Conservation (phyloP, 371 early-diverging fungal species). For the Umbelopsis sp. region DNA sequence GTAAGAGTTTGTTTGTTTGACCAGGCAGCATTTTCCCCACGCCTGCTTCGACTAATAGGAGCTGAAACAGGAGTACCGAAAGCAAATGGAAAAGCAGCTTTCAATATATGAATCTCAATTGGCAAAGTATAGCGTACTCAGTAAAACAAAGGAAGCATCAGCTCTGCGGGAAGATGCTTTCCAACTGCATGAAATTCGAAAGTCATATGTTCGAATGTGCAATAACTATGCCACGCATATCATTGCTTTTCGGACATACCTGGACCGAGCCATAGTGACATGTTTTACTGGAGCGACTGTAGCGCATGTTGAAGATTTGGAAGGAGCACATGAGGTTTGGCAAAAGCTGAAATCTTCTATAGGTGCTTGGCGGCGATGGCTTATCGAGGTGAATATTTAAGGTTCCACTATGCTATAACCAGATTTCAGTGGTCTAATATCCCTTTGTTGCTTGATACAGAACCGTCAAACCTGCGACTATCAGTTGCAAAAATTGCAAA, state of each 20-base stretch:
- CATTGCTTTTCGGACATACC: slow-evolving; percentile 42
- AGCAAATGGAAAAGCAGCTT: slow-evolving; percentile 58
- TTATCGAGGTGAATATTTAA: slow-evolving; percentile 35
- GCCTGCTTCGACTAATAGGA: no score
- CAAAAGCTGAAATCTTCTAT: slow-evolving; percentile 35
- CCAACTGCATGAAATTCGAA: slow-evolving; percentile 66
- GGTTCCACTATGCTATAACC: background rate
- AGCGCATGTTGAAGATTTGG: slow-evolving; percentile 43
- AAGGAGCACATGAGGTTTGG: slow-evolving; percentile 43
- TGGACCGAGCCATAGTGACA: slow-evolving; percentile 48
- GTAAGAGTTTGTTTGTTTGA: slow-evolving; percentile 17
- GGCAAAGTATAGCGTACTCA: slow-evolving; percentile 57
- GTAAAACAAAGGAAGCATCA: slow-evolving; percentile 68
- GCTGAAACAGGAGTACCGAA: slow-evolving; percentile 49
- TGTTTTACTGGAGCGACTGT: slow-evolving; percentile 40
- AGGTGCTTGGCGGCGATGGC: slow-evolving; percentile 46
- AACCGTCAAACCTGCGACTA: slow-evolving; percentile 46
- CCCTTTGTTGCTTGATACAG: slow-evolving; percentile 19
- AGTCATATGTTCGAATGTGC: slow-evolving; percentile 61
- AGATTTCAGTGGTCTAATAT: background rate
- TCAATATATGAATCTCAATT: slow-evolving; percentile 71
- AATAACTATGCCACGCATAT: slow-evolving; percentile 50
- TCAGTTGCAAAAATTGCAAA: slow-evolving; percentile 39
- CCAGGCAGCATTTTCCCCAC: no score
- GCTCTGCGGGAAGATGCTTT: slow-evolving; percentile 74